These are phyloP conservation scores for Phytophthora agathidicida DNA, from an alignment of 352 stramenopile genomes.

Conservation along the genomic window DNA sequence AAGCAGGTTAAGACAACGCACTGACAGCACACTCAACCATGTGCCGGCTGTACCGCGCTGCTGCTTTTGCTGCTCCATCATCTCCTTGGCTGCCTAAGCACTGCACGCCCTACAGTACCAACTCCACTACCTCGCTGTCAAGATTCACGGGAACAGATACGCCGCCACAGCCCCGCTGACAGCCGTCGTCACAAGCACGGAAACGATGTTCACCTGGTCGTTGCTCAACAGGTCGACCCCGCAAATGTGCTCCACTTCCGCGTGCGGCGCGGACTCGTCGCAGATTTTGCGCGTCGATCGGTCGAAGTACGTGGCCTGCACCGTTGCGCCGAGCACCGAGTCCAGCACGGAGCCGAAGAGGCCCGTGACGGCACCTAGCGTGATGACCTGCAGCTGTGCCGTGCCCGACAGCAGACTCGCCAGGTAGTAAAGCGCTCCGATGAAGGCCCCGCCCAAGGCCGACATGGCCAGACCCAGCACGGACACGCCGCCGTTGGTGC, in stretches of 20 bases:
- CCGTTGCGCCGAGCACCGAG: slow-evolving; percentile 82
- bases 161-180: slow-evolving; percentile 48
- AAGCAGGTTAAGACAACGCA: no score
- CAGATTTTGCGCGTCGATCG: slow-evolving; percentile 62
- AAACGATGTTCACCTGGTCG: slow-evolving; percentile 79
- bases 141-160: slow-evolving; percentile 44
- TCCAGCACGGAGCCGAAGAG: slow-evolving; percentile 83
- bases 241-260: slow-evolving; percentile 20
- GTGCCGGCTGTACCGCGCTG: not conserved
- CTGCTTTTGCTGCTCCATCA: not conserved
- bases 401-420: slow-evolving; percentile 43
- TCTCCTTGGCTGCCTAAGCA: slow-evolving; percentile 3
- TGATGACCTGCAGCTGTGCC: slow-evolving; percentile 55
- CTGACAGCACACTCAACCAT: not conserved
- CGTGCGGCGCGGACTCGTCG: slow-evolving; percentile 25
- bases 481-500: slow-evolving; percentile 96
- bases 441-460: slow-evolving; percentile 84
- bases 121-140: not conserved
- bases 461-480: slow-evolving; percentile 81
- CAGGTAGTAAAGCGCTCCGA: slow-evolving; percentile 80
- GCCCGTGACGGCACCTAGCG: slow-evolving; percentile 60
- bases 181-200: slow-evolving; percentile 61
- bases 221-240: slow-evolving; percentile 67
- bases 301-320: slow-evolving; percentile 83
- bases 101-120: not conserved